These are phyloP conservation scores for Hypholoma sublateritium DNA, from an alignment of 768 basidiomycete species.

Conservation along the genomic window DNA sequence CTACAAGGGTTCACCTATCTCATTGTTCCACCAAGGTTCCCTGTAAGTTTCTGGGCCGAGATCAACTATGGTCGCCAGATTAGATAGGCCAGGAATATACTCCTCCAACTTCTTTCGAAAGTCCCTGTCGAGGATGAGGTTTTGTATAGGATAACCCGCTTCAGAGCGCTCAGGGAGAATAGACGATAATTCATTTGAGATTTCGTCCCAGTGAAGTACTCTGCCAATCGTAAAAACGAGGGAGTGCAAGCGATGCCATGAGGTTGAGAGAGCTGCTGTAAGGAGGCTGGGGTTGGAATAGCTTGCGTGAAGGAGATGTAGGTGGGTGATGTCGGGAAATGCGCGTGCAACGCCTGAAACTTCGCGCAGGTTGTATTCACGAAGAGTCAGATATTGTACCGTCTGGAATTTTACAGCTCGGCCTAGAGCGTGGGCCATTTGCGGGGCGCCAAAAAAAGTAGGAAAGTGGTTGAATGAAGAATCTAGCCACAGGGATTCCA, in stretches of 20 bases:
- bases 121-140: slow-evolving; percentile 30
- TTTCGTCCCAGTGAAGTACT: slow-evolving; percentile 19
- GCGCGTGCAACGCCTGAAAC: slow-evolving; percentile 19
- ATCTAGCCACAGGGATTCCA: slow-evolving; percentile 37
- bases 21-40: slow-evolving; percentile 7
- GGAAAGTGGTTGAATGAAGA: slow-evolving; percentile 23
- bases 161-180: slow-evolving; percentile 18
- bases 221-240: slow-evolving; percentile 28
- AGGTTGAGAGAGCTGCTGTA: slow-evolving; percentile 14
- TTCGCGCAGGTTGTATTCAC: slow-evolving; percentile 21
- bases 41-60: neutral
- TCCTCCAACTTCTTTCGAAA: slow-evolving; percentile 4
- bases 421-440: slow-evolving; percentile 9
- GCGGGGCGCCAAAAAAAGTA: slow-evolving; percentile 19
- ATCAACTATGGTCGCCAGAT: neutral
- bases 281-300: slow-evolving; percentile 19
- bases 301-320: slow-evolving; percentile 28
- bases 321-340: slow-evolving; percentile 31
- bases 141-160: slow-evolving; percentile 18
- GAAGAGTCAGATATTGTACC: slow-evolving; percentile 33
- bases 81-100: neutral
- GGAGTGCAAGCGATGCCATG: slow-evolving; percentile 20
- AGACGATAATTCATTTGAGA: slow-evolving; percentile 16
- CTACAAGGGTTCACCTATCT: neutral
- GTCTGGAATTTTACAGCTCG: slow-evolving; percentile 25